Base-by-base conservation (phyloP, 768 basidiomycete genomes). In the Lentinula detonsa region DNA sequence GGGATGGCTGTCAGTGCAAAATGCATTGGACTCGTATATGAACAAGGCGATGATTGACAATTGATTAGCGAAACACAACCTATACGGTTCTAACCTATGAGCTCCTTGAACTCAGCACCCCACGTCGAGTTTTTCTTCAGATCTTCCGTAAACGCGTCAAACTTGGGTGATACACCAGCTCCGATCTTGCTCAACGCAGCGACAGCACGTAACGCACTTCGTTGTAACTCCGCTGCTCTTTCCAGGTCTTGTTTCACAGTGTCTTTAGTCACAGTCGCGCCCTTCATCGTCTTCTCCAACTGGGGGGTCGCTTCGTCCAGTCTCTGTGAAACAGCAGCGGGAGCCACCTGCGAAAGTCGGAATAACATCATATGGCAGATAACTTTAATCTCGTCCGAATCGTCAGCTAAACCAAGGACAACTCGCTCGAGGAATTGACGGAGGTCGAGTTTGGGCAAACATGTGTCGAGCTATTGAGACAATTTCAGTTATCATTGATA, bases 361-460 rank as follows among this genome's bases (percentile, higher is more conserved):
- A 93, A 92, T 42, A 98, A 82, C 78, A 96, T 90, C 85, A 99
- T 92, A 73, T 96, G 93, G 57, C 88, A 94, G 62, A 98, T 85
- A 50, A 98, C 93, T 73, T 98, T 98, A 78, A 99, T 92, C 71
- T 98, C 97, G 71, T 98, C 95, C 4, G 91, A 91, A 59, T 90
- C 88, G 71, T 99, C 97, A 2, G 81, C 77, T 11, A 98, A 83
- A 1, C 93, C 95, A 1, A 84, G 83, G 54, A 96, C 80, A 50
- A 98, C 88, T 50, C 87, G 84, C 23, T 79, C 81, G 23, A 98
- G 80, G 78, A 96, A 95, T 48, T 89, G 86, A 64, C 91, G 85
- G 18, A 97, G 78, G 69, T 97, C 95, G 52, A 99, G 82, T 70
- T 90, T 91, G 61, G 82, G 78, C 60, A 98, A 81, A 71, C 93